Evolutionary conservation across 345 rosid species (phyloP).

Genomic region (Trapa incisa): DNA sequence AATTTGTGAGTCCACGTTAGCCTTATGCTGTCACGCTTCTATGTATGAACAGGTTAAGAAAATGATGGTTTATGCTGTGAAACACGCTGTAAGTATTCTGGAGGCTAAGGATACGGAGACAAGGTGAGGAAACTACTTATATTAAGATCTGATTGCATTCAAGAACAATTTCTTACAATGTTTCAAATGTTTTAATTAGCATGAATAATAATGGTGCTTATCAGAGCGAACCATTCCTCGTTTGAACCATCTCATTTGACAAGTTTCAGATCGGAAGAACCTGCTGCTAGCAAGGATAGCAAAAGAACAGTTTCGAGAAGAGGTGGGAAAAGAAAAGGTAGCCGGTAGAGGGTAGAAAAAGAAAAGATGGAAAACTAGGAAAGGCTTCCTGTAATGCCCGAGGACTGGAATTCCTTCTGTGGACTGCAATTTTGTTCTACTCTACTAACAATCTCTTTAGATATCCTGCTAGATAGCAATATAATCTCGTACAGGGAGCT

Average conservation of each 20-base stretch:
- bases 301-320: background rate
- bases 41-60: constrained; percentile 2
- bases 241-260: background rate
- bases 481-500: background rate
- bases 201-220: background rate
- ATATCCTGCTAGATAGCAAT: background rate
- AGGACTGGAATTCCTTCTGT: background rate
- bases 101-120: background rate
- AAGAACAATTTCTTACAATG: background rate
- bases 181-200: background rate
- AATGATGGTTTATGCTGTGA: background rate
- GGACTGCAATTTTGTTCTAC: background rate
- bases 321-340: background rate
- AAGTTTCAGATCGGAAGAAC: background rate
- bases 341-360: background rate
- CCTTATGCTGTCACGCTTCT: background rate
- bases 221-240: background rate
- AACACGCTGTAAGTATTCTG: background rate
- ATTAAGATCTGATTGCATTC: background rate
- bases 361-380: background rate
- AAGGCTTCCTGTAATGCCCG: background rate
- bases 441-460: background rate
- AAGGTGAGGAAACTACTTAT: background rate
- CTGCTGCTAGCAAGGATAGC: background rate
- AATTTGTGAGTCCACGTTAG: background rate